Conservation (phyloP, 495 filamentous ascomycete genomes). For the Penicillium malachiteum region DNA sequence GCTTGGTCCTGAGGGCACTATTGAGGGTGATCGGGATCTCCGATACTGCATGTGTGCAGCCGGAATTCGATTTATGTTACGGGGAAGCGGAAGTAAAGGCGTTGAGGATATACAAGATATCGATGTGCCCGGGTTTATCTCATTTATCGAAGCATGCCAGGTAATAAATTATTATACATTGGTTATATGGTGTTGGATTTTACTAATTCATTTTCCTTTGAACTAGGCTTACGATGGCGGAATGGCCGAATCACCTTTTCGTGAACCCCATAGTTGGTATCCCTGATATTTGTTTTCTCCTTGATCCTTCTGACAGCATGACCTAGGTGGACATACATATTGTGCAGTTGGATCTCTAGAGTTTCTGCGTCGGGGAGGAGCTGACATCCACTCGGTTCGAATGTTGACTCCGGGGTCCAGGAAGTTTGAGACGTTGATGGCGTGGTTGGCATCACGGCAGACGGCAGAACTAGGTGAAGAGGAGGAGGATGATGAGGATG, state of each 20-base stretch:
- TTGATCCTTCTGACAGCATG: slow-evolving; percentile 17
- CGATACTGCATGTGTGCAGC: slow-evolving; percentile 82
- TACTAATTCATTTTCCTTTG: not conserved
- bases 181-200: not conserved
- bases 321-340: slow-evolving; percentile 80
- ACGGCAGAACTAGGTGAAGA: slow-evolving; percentile 53
- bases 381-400: slow-evolving; percentile 13
- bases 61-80: slow-evolving; percentile 78
- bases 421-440: slow-evolving; percentile 46
- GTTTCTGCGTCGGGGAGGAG: slow-evolving; percentile 55
- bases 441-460: slow-evolving; percentile 73
- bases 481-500: slow-evolving; percentile 46
- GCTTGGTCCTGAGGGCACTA: slow-evolving; percentile 54
- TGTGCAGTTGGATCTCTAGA: slow-evolving; percentile 75
- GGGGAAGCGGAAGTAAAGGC: slow-evolving; percentile 53
- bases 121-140: slow-evolving; percentile 64
- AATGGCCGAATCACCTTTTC: slow-evolving; percentile 72
- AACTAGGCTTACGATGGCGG: slow-evolving; percentile 85
- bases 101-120: slow-evolving; percentile 68
- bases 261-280: slow-evolving; percentile 82
- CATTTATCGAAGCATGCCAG: slow-evolving; percentile 69
- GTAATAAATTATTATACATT: slow-evolving; percentile 31
- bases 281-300: slow-evolving; percentile 3
- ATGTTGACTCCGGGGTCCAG: slow-evolving; percentile 34
- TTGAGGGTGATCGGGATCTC: slow-evolving; percentile 80